phyloP scores from a whole-genome alignment of 2,329 filamentous ascomycete genomes.

The Pseudogymnoascus sp. region DNA sequence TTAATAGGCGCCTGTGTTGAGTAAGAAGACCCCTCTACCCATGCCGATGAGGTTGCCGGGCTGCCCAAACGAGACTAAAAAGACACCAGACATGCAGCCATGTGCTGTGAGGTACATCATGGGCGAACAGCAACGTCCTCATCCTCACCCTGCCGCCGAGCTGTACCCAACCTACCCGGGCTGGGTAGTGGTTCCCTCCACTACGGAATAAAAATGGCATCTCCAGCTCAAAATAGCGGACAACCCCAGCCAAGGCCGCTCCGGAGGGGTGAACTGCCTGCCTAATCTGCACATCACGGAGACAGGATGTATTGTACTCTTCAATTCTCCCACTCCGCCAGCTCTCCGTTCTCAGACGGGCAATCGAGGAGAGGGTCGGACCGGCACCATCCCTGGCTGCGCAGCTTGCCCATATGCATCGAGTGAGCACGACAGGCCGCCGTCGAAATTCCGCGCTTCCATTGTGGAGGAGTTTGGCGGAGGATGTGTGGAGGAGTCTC shows the following conservation, averaged over 20 bases:
- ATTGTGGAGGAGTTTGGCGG: background rate
- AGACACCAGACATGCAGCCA: background rate
- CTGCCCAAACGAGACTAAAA: conserved; percentile 3
- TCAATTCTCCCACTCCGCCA: background rate
- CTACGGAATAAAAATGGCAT: background rate
- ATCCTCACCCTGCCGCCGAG: background rate
- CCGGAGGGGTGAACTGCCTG: background rate
- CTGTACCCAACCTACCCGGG: background rate
- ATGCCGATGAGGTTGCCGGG: background rate
- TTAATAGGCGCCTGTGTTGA: background rate
- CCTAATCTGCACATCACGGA: conserved; percentile 1
- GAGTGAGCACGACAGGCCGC: background rate
- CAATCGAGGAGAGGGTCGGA: background rate
- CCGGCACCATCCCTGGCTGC: background rate
- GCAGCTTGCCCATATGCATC: background rate
- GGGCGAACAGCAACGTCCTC: background rate
- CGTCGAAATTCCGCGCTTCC: conserved; percentile 2
- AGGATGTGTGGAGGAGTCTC: background rate
- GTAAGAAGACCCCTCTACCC: background rate
- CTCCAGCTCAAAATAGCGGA: background rate
- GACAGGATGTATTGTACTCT: background rate
- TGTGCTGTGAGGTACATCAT: background rate
- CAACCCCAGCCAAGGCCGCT: background rate
- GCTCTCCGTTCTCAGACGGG: background rate
- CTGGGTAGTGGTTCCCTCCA: background rate